phyloP scores from a whole-genome alignment of 805 yeast species.

The Candida krabiensis region DNA sequence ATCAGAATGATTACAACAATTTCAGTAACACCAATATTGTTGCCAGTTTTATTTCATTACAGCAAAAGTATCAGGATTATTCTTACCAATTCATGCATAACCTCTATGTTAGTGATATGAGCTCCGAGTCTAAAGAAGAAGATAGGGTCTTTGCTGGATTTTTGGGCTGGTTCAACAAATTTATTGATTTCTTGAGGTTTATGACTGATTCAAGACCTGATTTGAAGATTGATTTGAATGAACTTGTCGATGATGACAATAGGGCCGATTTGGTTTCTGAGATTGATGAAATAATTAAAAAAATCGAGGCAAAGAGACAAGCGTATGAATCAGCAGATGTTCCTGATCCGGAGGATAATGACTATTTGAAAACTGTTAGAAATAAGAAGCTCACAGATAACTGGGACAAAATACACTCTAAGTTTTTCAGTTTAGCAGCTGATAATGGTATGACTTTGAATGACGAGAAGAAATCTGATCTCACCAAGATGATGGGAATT shows the following conservation, averaged over 20 bases:
- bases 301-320: constrained; percentile 38
- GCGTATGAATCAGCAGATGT: constrained; percentile 36
- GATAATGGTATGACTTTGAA: constrained; percentile 6
- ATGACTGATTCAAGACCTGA: constrained; percentile 48
- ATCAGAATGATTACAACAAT: constrained; percentile 45
- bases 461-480: constrained; percentile 19
- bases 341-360: constrained; percentile 17
- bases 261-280: constrained; percentile 36
- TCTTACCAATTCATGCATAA: constrained; percentile 77
- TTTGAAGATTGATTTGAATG: constrained; percentile 46
- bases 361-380: constrained; percentile 22
- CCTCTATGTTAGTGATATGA: constrained; percentile 75
- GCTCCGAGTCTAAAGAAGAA: constrained; percentile 23
- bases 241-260: constrained; percentile 33
- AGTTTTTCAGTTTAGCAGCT: constrained; percentile 22
- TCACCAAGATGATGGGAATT: constrained; percentile 36
- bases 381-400: constrained; percentile 31
- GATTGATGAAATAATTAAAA: constrained; percentile 39
- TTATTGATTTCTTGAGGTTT: constrained; percentile 60
- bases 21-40: constrained; percentile 55
- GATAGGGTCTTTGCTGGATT: constrained; percentile 62
- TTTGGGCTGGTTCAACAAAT: constrained; percentile 69
- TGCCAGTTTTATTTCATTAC: constrained; percentile 59
- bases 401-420: constrained; percentile 46
- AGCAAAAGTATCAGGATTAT: constrained; percentile 70